Percentiles rank a stretch among this genome's conserved stretches.
phyloP scores from a whole-genome alignment of 1,284 basidiomycete species.

The Ceratobasidium sp. region DNA sequence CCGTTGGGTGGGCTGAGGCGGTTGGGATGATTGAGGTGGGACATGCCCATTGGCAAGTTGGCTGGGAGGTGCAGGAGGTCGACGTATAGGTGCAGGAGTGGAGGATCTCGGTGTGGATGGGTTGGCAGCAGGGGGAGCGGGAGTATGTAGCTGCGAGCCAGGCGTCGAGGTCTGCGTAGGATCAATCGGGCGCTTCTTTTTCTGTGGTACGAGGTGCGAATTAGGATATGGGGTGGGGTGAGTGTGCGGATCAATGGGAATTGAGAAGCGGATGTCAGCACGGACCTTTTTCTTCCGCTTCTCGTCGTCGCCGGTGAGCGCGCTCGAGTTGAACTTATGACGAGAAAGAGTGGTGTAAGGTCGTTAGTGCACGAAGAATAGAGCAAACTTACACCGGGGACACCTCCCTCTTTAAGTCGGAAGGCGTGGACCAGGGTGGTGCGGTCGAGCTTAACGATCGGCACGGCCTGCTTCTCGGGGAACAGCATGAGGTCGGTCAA shows the following conservation, averaged over 20 bases:
- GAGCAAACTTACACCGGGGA: constrained; percentile 33
- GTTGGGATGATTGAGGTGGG: background rate
- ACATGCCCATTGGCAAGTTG: constrained; percentile 27
- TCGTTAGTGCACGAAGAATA: constrained; percentile 1
- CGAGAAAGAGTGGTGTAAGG: constrained; percentile 23
- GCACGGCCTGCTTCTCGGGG: constrained; percentile 33
- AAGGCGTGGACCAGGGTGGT: constrained; percentile 38
- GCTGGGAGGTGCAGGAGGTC: constrained; percentile 18
- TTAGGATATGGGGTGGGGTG: constrained; percentile 18
- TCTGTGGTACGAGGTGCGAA: constrained; percentile 13
- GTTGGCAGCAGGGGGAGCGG: constrained; percentile 1
- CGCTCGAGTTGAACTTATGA: constrained; percentile 36
- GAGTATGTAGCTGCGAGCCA: constrained; percentile 1
- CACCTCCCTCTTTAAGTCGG: constrained; percentile 36
- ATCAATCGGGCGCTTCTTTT: constrained; percentile 42
- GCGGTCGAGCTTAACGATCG: constrained; percentile 30
- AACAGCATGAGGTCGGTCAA: constrained; percentile 15
- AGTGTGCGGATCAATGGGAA: constrained; percentile 36
- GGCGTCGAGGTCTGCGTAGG: constrained; percentile 22
- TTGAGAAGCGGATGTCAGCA: constrained; percentile 5
- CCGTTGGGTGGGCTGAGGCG: constrained; percentile 1
- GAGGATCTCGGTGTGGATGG: background rate
- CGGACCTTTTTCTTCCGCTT: constrained; percentile 40
- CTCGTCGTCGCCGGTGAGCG: constrained; percentile 38
- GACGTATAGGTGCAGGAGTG: constrained; percentile 18